Base-by-base conservation (phyloP, 176 grass and related monocot species). In the Zizania latifolia region DNA sequence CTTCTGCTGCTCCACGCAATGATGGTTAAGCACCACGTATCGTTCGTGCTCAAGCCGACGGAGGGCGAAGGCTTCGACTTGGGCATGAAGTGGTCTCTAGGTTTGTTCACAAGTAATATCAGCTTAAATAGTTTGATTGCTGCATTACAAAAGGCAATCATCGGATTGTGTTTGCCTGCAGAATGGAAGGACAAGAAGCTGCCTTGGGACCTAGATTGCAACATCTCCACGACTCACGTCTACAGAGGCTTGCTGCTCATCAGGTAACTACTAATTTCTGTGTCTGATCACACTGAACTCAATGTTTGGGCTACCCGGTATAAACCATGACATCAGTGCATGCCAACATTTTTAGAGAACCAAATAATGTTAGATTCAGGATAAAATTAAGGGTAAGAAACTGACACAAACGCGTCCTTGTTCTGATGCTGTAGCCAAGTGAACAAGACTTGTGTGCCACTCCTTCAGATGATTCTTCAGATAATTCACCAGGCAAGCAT, bases 201-300 rank as follows among this genome's bases (percentile, higher is more conserved):
- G 68, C 94, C 88, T 0, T 91, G 90, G 73, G 81, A 65, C 68
- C 29, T 89, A 15, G 83, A 83, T 75, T 93, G 85, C 61, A 75
- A 56, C 23, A 44, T 98, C 23, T 51, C 82, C 7, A 86, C 84
- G 9, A 63, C 24, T 67, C 91, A 89, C 76, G 26, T 43, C n/a
- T 98, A 89, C 67, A 77, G 72, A 29, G 94, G 94, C 51, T 23
- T 75, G 22, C 3, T 92, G 68, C 57, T 87, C 35, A 16, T 98
- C 39, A 89, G 78, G 94, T 93, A 76, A 13, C 16, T n/a, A n/a
- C n/a, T 26, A 64, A 40, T 29, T 37, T 38, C 68, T 17, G 63
- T 40, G 23, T 9, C 39, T 1, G 5, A 39, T 55, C 9, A 15
- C 19, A 9, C 57, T 40, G 56, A 45, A 41, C 65, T 32, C 1